Evolutionary conservation across 2,329 filamentous ascomycete genomes (phyloP).

Genomic region (Colletotrichum plurivorum): DNA sequence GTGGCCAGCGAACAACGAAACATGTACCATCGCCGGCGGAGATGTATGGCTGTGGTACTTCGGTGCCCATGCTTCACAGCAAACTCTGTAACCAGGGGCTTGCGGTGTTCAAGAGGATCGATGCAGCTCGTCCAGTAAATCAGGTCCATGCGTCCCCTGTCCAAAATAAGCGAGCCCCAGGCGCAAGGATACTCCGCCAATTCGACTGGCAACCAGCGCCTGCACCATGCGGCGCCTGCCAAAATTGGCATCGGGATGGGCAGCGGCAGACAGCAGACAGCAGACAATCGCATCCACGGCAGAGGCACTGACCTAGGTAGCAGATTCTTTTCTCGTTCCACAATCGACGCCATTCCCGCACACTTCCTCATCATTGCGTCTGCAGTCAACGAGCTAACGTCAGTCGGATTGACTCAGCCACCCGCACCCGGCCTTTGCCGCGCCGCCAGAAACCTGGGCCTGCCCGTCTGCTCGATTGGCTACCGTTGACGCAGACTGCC

Average conservation of each 20-base stretch:
- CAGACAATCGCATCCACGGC: neutral
- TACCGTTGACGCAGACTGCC: conserved; percentile 34
- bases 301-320: neutral
- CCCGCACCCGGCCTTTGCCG: conserved; percentile 24
- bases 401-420: conserved; percentile 20
- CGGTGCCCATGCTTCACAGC: conserved; percentile 31
- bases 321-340: neutral
- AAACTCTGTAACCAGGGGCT: conserved; percentile 41
- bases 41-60: conserved; percentile 27
- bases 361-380: conserved; percentile 18
- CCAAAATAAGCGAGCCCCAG: conserved; percentile 35
- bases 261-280: neutral
- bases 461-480: conserved; percentile 31
- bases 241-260: conserved; percentile 30
- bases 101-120: conserved; percentile 16
- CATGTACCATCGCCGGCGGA: conserved; percentile 22
- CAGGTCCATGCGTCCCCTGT: conserved; percentile 34
- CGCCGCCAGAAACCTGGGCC: conserved; percentile 23
- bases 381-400: neutral
- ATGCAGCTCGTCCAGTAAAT: conserved; percentile 43
- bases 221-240: conserved; percentile 38
- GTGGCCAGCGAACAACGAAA: conserved; percentile 28
- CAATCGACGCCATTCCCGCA: conserved; percentile 29
- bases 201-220: conserved; percentile 30
- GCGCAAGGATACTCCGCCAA: conserved; percentile 33